Evolutionary conservation across 306 rosid species (phyloP).

Genomic region (Echinosophora koreensis): DNA sequence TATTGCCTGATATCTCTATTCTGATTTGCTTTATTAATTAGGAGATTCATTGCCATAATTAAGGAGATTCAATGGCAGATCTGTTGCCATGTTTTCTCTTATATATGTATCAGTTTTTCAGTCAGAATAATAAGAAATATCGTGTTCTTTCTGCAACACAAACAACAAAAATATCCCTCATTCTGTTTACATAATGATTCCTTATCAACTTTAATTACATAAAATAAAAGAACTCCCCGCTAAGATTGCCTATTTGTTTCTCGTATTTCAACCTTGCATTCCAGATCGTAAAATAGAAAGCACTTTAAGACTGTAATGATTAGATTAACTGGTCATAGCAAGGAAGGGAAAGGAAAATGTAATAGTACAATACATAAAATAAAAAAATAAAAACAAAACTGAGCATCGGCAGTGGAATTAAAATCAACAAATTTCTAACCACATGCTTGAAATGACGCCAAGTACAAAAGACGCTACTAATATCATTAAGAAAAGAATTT

Average conservation of each 20-base stretch:
- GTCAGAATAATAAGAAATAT: too few species aligned
- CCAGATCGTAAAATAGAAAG: slow-evolving; percentile 37
- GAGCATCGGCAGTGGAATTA: slow-evolving; percentile 10
- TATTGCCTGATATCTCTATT: too few species aligned
- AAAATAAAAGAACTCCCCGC: slow-evolving; percentile 34
- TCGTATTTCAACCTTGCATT: slow-evolving; percentile 31
- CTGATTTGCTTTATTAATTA: too few species aligned
- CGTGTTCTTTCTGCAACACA: too few species aligned
- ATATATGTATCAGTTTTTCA: too few species aligned
- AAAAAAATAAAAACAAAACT: not conserved
- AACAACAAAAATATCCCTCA: slow-evolving; percentile 18
- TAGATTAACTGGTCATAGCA: slow-evolving; percentile 6
- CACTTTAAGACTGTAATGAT: slow-evolving; percentile 28
- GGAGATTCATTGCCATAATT: too few species aligned
- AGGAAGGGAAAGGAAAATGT: slow-evolving; percentile 12
- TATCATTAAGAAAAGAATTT: slow-evolving; percentile 2
- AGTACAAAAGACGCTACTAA: slow-evolving; percentile 3
- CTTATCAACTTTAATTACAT: slow-evolving; percentile 42
- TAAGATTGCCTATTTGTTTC: slow-evolving; percentile 33
- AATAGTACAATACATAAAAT: not conserved
- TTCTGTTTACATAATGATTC: slow-evolving; percentile 27
- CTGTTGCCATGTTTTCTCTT: too few species aligned
- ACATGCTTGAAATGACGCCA: slow-evolving; percentile 36
- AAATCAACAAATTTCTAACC: slow-evolving; percentile 17
- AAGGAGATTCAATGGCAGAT: too few species aligned